Base-by-base conservation (phyloP, 2,329 filamentous ascomycete species). In the Leptographium radiaticola region DNA sequence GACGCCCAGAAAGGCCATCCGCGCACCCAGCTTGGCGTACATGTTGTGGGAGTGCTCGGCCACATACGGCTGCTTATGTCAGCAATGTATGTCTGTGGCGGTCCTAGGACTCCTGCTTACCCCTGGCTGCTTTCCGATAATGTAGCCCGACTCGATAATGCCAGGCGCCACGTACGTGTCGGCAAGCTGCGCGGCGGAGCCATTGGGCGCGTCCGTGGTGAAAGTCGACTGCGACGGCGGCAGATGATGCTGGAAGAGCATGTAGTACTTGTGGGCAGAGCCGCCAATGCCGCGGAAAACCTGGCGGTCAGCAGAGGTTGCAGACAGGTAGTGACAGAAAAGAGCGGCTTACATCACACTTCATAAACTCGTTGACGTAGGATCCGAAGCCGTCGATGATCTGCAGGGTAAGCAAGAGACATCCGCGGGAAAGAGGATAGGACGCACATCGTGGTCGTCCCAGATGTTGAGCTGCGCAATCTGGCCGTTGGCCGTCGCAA, bases 401-500 rank as follows among this genome's bases (percentile, higher is more conserved):
- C 70, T 90, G 76, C 8, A 16, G 12, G 20, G 12, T 16, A 12
- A 33, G 11, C 1, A 16, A 31, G 25, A 30, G 11, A 71, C 65
- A 55, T 8, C 4, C 7, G 12, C 15, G 16, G 10, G 7, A 10
- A 15, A 40, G 6, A 31, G 31, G 15, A 31, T 7, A 10, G 1
- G 4, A 18, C 1, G 18, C 72, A 79, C 65, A 65, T 93, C 87
- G 66, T 97, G 93, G 62, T 98, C 93, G 67, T 98, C 93, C 90
- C 91, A 98, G 46, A 98, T 87, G 64, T 97, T 98, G 59, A 98
- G 72, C 79, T 95, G 94, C 1, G 93, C 84, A 57, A 98, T 97
- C 66, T 96, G 89, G 2, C 86, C 86, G 61, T 90, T 94, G 38
- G 88, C 88, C 62, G 85, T 75, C 2, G 87, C 84, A 67, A 96